Conservation (phyloP, 208 protist species). For the Phytomonas sp. region DNA sequence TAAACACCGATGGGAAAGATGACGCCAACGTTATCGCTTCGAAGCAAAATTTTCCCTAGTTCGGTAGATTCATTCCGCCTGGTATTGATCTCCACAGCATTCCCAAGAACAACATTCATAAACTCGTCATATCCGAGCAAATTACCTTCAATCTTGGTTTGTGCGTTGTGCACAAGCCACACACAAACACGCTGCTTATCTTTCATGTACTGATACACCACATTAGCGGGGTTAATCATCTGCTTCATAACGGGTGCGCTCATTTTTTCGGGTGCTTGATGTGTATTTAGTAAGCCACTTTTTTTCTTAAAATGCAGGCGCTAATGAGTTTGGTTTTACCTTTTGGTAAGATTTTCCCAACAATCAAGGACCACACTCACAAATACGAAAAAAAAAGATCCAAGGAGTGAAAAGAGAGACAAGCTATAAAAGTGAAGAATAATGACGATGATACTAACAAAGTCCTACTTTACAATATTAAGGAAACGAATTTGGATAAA, state of each 20-base stretch:
- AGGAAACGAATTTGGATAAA: neutral
- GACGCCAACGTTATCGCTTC: slow-evolving; percentile 88
- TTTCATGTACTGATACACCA: slow-evolving; percentile 73
- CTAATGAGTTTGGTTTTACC: neutral
- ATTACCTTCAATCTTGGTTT: slow-evolving; percentile 73
- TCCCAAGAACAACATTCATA: slow-evolving; percentile 90
- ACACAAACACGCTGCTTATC: slow-evolving; percentile 68
- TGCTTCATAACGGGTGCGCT: slow-evolving; percentile 45
- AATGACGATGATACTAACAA: neutral
- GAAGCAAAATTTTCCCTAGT: slow-evolving; percentile 87
- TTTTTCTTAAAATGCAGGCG: neutral
- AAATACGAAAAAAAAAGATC: neutral
- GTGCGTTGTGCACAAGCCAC: slow-evolving; percentile 79
- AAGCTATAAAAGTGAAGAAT: neutral
- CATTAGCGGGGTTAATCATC: slow-evolving; percentile 72
- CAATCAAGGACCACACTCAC: neutral
- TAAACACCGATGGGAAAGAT: slow-evolving; percentile 86
- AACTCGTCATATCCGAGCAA: slow-evolving; percentile 91
- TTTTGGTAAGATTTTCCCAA: neutral
- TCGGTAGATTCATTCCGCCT: slow-evolving; percentile 51
- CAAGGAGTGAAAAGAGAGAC: neutral
- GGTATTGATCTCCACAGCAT: slow-evolving; percentile 79
- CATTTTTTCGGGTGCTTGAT: slow-evolving; percentile 6
- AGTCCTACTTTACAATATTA: neutral
- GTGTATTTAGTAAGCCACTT: slow-evolving; percentile 3